Evolutionary conservation across 1,284 basidiomycete genomes (phyloP).

Genomic region (Testicularia cyperi): DNA sequence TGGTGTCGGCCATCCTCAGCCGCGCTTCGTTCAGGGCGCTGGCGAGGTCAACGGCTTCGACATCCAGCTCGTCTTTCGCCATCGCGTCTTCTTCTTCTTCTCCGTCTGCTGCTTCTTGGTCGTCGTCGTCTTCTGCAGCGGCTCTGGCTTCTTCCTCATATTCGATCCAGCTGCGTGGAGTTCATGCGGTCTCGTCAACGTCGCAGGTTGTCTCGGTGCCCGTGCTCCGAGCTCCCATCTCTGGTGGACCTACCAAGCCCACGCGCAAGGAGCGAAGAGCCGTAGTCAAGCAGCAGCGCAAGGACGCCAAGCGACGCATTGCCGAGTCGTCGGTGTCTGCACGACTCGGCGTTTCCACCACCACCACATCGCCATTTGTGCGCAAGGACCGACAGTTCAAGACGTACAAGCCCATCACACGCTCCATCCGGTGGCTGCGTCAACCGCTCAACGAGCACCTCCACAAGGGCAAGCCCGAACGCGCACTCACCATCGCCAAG

Average conservation of each 20-base stretch:
- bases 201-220: conserved; percentile 8
- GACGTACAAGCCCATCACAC: conserved; percentile 84
- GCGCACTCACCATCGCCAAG: conserved; percentile 76
- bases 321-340: conserved; percentile 45
- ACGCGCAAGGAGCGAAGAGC: conserved; percentile 46
- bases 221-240: not conserved
- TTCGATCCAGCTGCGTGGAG: not conserved
- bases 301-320: conserved; percentile 27
- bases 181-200: conserved; percentile 19
- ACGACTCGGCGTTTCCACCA: conserved; percentile 45
- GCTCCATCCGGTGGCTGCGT: conserved; percentile 80
- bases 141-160: too few relatives aligned
- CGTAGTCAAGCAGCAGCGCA: conserved; percentile 41
- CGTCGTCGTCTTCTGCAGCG: conserved; percentile 5
- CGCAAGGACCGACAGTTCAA: conserved; percentile 67
- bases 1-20: conserved; percentile 18
- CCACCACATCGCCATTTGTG: conserved; percentile 49
- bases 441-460: conserved; percentile 79
- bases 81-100: conserved; percentile 10
- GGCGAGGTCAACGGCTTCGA: conserved; percentile 7
- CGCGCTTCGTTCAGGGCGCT: conserved; percentile 22
- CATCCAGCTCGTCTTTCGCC: conserved; percentile 9
- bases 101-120: conserved; percentile 13
- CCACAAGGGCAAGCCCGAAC: conserved; percentile 78
- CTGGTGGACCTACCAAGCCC: conserved; percentile 2